Evolutionary conservation across 345 rosid species (phyloP), one percentile per base, ranked within the genome.

Genomic region (Euphorbia lathyris): DNA sequence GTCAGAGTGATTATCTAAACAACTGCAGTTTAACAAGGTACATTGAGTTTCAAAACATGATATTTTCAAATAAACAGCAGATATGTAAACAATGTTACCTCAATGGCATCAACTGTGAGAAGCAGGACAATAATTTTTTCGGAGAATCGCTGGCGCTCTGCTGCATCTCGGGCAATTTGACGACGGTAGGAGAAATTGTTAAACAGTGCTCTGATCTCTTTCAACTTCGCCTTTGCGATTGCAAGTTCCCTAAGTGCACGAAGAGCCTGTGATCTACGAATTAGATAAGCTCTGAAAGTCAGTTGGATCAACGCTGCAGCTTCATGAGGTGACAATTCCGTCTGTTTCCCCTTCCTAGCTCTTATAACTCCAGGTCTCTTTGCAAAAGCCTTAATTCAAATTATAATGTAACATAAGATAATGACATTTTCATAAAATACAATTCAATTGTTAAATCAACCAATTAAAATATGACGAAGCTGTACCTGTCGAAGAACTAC

Each of bases 221-320:
- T 92, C 77, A 96, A 80, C 80, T 92, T 96, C 45, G 92, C 73
- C 82, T 92, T 96, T 58, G 99, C 96, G 67, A 83, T 79, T 6
- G 99, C 99, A 67, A 96, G 80, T 64, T 96, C 97, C 70, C 97
- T 89, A 66, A 92, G 94, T 20, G 97, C 90, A 56, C 97, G 96
- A 58, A 92, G 83, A 69, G 90, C 76, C 78, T 86, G 86, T 19
- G 97, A 92, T 60, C 98, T 83, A 29, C 88, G 88, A 36, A 90
- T 83, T 70, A 96, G 68, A 78, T 96, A 90, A 77, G 94, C 90
- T 77, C 87, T 86, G 80, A 88, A 96, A 4, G 78, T 80, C 73
- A 83, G 70, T 86, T 96, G 99, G 79, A 96, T 96, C 87, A 79
- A 63, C 76, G 80, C 52, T n/a, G 94, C 95, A 0, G 98, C 99